Evolutionary conservation across 2,329 filamentous ascomycete species (phyloP).

Genomic region (Tympanopsis confertula): DNA sequence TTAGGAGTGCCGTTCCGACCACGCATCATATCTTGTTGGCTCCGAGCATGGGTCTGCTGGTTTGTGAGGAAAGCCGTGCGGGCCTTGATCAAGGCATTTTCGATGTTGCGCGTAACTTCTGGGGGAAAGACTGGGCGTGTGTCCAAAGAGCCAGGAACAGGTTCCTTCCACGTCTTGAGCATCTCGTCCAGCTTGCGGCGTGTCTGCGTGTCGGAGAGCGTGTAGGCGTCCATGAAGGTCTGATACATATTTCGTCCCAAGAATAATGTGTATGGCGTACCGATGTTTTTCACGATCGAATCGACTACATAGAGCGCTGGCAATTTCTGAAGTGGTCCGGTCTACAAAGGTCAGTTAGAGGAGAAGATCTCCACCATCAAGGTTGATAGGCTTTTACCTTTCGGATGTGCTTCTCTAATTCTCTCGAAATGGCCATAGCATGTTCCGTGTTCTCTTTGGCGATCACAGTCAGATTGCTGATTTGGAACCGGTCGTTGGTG

Average conservation of each 20-base stretch:
- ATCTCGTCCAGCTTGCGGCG: conserved; percentile 92
- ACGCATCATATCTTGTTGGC: neutral
- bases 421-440: conserved; percentile 82
- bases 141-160: conserved; percentile 85
- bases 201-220: conserved; percentile 70
- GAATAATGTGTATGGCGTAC: conserved; percentile 92
- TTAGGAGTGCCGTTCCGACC: neutral
- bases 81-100: conserved; percentile 85
- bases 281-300: conserved; percentile 97
- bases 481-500: conserved; percentile 85
- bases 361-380: neutral
- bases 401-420: conserved; percentile 84
- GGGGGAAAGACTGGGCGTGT: conserved; percentile 82
- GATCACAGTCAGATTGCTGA: conserved; percentile 93
- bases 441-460: conserved; percentile 95
- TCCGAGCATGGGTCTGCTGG: neutral
- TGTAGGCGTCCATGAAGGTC: conserved; percentile 95
- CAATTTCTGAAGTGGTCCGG: conserved; percentile 75
- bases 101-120: conserved; percentile 80
- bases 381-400: conserved; percentile 54
- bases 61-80: neutral
- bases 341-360: conserved; percentile 37
- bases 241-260: conserved; percentile 83
- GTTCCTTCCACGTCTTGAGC: conserved; percentile 95
- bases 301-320: conserved; percentile 96